Conservation (phyloP, 305 asterid species). For the Fraxinus paxiana region DNA sequence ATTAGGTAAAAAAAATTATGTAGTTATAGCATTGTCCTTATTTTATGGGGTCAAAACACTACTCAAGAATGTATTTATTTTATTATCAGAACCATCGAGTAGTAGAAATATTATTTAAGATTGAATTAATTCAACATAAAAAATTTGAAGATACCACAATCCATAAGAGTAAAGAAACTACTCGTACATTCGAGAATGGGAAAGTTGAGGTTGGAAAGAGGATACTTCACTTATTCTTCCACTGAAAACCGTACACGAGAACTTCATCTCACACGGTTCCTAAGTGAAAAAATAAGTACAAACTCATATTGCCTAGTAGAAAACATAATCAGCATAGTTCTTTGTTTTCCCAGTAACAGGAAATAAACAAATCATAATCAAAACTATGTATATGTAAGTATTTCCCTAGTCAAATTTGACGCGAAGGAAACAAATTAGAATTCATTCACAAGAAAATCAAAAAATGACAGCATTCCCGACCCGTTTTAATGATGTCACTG, state of each 20-base stretch:
- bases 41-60: no score
- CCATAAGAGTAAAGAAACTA: neutral
- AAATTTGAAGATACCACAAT: neutral
- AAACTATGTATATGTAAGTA: neutral
- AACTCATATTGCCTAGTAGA: neutral
- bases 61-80: no score
- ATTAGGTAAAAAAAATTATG: no score
- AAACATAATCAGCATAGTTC: neutral
- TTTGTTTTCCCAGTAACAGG: neutral
- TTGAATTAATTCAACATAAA: neutral
- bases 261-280: neutral
- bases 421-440: neutral
- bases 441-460: neutral
- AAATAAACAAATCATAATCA: neutral
- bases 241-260: neutral
- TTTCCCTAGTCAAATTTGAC: neutral
- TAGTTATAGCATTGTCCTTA: no score
- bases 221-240: neutral
- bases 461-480: neutral
- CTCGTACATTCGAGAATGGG: neutral
- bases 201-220: neutral
- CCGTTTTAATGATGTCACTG: neutral
- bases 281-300: neutral
- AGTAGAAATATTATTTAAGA: neutral
- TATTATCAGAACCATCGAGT: neutral